Evolutionary conservation across 2,329 filamentous ascomycete genomes (phyloP).

Genomic region (Verticillium alfalfae): DNA sequence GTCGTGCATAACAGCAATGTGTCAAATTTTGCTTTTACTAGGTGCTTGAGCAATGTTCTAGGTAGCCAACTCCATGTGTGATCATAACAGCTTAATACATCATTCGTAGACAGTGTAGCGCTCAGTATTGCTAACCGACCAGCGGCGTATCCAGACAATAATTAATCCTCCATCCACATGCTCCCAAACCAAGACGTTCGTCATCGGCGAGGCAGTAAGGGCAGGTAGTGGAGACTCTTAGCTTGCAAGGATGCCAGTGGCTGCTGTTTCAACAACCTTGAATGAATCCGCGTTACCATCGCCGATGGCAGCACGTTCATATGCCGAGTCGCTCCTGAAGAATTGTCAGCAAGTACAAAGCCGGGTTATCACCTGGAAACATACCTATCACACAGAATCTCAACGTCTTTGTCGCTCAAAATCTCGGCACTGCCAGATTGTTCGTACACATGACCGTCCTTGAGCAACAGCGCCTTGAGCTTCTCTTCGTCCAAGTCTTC

Average conservation of each 20-base stretch:
- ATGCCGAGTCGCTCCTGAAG: constrained; percentile 51
- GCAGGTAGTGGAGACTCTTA: neutral
- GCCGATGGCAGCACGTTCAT: constrained; percentile 70
- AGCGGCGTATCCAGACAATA: neutral
- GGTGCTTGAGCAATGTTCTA: too few species aligned
- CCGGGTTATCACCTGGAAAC: neutral
- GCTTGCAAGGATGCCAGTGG: constrained; percentile 37
- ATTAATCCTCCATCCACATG: neutral
- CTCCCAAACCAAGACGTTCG: neutral
- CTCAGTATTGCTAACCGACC: neutral
- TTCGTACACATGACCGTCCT: constrained; percentile 65
- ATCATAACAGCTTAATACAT: too few species aligned
- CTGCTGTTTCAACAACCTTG: constrained; percentile 72
- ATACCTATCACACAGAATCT: constrained; percentile 70
- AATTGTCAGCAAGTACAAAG: constrained; percentile 2
- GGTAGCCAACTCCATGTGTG: too few species aligned
- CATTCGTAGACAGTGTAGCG: too few species aligned
- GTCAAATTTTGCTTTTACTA: too few species aligned
- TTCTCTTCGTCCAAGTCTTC: constrained; percentile 54
- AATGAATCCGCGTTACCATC: constrained; percentile 67
- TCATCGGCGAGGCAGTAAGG: neutral
- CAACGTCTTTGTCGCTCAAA: constrained; percentile 69
- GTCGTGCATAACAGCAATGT: too few species aligned
- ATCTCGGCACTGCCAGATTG: constrained; percentile 58
- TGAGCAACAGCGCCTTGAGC: constrained; percentile 57